Percentiles rank a stretch among this genome's conserved stretches.
Conservation (phyloP, 176 grass and related monocot species). For the Triticum turgidum region DNA sequence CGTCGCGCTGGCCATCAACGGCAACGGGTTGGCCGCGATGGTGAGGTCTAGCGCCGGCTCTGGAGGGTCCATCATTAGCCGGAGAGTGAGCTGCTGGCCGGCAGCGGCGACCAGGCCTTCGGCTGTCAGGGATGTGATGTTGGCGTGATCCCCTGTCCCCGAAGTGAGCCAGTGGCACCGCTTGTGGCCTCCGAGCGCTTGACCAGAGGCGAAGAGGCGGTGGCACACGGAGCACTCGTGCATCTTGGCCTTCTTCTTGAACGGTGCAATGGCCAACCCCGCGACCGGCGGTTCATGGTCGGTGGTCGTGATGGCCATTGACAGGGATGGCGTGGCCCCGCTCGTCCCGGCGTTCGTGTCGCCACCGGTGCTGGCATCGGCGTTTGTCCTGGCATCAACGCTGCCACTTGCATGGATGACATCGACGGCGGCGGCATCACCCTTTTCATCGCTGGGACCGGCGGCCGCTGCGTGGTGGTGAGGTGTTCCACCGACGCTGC, state of each 20-base stretch:
- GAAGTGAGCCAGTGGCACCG: constrained; percentile 85
- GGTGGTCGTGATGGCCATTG: constrained; percentile 41
- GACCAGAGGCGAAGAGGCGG: constrained; percentile 79
- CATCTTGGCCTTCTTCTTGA: constrained; percentile 77
- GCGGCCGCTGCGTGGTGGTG: neutral
- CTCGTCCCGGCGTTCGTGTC: constrained; percentile 6
- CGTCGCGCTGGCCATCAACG: neutral
- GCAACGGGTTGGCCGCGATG: constrained; percentile 32
- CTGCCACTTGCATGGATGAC: neutral
- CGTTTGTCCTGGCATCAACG: neutral
- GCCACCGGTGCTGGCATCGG: neutral
- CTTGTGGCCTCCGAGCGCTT: constrained; percentile 94
- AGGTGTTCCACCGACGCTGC: neutral
- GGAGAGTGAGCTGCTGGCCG: constrained; percentile 40
- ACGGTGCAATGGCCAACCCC: neutral
- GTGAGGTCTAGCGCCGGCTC: constrained; percentile 47
- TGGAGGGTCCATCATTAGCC: constrained; percentile 33
- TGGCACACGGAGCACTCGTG: constrained; percentile 93
- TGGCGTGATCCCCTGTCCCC: constrained; percentile 34
- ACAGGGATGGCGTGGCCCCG: neutral
- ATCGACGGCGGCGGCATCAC: neutral
- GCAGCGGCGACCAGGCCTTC: constrained; percentile 22
- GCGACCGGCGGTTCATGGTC: constrained; percentile 2
- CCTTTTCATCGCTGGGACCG: neutral
- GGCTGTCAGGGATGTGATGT: constrained; percentile 28